These are phyloP conservation scores for Ganoderma lucidum DNA, from an alignment of 1,284 basidiomycete genomes.

Conservation along the genomic window DNA sequence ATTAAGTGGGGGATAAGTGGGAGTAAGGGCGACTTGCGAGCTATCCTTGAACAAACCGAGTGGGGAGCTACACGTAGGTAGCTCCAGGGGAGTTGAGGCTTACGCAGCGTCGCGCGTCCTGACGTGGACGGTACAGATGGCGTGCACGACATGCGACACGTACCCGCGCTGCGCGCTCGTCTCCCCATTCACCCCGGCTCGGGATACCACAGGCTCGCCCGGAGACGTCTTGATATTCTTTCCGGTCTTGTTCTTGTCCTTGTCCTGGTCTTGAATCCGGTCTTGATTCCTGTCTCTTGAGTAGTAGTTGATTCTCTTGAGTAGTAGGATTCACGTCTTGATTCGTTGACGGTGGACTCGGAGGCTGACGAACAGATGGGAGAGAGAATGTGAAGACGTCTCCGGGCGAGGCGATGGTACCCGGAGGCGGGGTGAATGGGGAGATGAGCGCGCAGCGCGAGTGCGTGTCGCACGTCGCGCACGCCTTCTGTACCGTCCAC, in stretches of 20 bases:
- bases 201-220: not conserved
- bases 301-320: not conserved
- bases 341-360: not conserved
- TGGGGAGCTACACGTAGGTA: not conserved
- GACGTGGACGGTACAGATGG: not conserved
- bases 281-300: not conserved
- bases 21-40: not conserved
- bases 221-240: conserved; percentile 3
- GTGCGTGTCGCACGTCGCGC: conserved; percentile 1
- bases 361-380: not conserved
- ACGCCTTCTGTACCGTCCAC: not conserved
- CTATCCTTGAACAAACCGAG: not conserved
- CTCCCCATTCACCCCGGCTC: not conserved
- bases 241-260: conserved; percentile 3
- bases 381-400: not conserved
- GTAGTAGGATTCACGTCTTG: too few relatives aligned
- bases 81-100: not conserved
- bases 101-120: not conserved
- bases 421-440: conserved; percentile 2
- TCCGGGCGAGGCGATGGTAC: not conserved
- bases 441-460: conserved; percentile 2
- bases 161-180: not conserved
- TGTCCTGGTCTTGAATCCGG: conserved; percentile 2
- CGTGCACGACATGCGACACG: not conserved
- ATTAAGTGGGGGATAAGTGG: not conserved